Percentiles rank a stretch among this genome's conserved stretches.
Evolutionary conservation across 192 early-diverging fungal species (phyloP).

Genomic region (Spinellus fusiger): DNA sequence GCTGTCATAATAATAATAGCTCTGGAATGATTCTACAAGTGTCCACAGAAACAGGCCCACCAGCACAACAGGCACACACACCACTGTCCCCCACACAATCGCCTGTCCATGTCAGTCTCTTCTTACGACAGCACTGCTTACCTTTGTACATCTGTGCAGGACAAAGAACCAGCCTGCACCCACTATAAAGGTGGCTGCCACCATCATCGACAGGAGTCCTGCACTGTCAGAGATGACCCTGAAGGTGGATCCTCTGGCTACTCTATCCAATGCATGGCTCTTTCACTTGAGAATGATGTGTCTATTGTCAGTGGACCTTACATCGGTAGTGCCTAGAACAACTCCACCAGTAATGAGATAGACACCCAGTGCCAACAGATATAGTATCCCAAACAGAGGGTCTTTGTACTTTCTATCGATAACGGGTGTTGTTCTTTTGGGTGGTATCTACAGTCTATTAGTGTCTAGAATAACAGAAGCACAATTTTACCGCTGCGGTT

Average conservation of each 20-base stretch:
- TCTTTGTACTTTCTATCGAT: slow-evolving; percentile 45
- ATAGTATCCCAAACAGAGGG: slow-evolving; percentile 40
- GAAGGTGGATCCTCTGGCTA: slow-evolving; percentile 28
- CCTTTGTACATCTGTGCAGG: slow-evolving; percentile 31
- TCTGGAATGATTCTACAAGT: slow-evolving; percentile 39
- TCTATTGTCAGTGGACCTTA: slow-evolving; percentile 23
- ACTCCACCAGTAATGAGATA: slow-evolving; percentile 39
- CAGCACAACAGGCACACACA: slow-evolving; percentile 36
- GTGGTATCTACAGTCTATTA: slow-evolving; percentile 19
- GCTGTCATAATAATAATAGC: slow-evolving; percentile 25
- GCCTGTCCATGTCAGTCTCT: not conserved
- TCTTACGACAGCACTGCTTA: slow-evolving; percentile 6
- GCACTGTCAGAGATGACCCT: slow-evolving; percentile 40
- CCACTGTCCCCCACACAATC: slow-evolving; percentile 46
- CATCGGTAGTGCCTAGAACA: slow-evolving; percentile 45
- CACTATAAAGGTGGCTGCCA: slow-evolving; percentile 17
- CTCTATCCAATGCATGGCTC: slow-evolving; percentile 22
- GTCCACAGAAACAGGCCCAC: slow-evolving; percentile 48
- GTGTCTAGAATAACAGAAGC: not conserved
- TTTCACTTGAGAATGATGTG: not conserved
- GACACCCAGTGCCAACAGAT: slow-evolving; percentile 23
- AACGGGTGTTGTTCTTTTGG: slow-evolving; percentile 36
- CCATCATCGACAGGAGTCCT: slow-evolving; percentile 33
- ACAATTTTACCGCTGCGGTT: slow-evolving; percentile 30
- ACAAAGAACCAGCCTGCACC: slow-evolving; percentile 33